Evolutionary conservation across 805 yeast genomes (phyloP), one percentile per base, ranked within the genome.

Genomic region (Brettanomyces bruxellensis): DNA sequence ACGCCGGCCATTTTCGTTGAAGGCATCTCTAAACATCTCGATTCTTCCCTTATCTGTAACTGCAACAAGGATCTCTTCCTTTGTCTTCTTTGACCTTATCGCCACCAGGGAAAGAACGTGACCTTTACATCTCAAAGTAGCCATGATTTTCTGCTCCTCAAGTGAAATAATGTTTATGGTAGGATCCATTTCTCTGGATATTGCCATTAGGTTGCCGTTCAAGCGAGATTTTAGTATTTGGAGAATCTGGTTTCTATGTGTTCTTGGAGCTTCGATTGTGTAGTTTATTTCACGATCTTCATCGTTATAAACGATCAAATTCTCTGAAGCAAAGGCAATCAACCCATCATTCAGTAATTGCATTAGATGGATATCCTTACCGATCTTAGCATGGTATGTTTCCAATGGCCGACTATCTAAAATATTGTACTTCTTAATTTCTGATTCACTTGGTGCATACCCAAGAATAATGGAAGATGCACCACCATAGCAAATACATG

Each of bases 81-180:
- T 51, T 24, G 44, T 51, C 9, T 47, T 46, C 38, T 44, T 49
- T n/a, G 38, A 35, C 13, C 23, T 18, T 34, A 62, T 50, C 12
- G 58, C 52, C 45, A 56, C 61, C 51, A 64, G 58, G 11, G 57
- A 50, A n/a, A 47, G 51, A 9, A 65, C 66, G 28, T 50, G 59
- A 30, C 62, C 68, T 25, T 64, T 59, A 0, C 70, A 61, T 46
- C 65, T 64, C 13, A 67, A 47, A 7, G 70, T 67, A 38, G 62
- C 62, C 1, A 59, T 52, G 13, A 60, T 39, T 44, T 51, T 59
- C 58, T 50, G 51, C 60, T 49, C 45, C 49, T 61, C 30, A 49
- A 61, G 23, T 49, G 68, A 53, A 55, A 71, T 47, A 51, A 68
- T 42, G 55, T 59, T 66, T n/a, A 73, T 58, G 7, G 55, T 49